Base-by-base conservation (phyloP, 2,329 filamentous ascomycete genomes). In the Sarocladium kiliense region DNA sequence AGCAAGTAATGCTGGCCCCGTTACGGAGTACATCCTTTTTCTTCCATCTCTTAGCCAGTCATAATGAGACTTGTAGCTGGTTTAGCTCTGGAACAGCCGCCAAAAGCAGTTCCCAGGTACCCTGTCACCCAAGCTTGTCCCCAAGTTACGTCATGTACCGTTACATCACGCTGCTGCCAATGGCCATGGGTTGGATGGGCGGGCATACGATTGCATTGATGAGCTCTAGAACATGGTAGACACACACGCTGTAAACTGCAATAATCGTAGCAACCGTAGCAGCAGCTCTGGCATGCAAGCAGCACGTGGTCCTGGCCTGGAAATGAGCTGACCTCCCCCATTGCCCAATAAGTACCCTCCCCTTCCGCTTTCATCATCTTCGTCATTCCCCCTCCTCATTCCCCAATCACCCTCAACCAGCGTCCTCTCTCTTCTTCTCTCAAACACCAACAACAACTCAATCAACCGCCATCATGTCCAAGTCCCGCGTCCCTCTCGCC, bases 401-500 rank as follows among this genome's bases (percentile, higher is more conserved):
- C 18, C n/a, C 19, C 27, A 11, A 11, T 37, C 32, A 41, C 14
- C 12, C n/a, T 10, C n/a, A 36, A 21, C 27, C 19, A 53, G 7
- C 49, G 12, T 53, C 32, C 32, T 26, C 19, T 36, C 49, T 39
- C 27, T 23, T 16, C 26, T 14, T 27, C 50, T 53, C 4, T 3
- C 19, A 32, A 27, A 39, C n/a, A 39, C 50, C 4, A 25, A 36
- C 30, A 25, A 5, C 32, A 25, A 39, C n/a, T 10, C 23, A 39
- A 26, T 14, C 7, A n/a, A 60, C 53, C 51, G 58, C 62, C 60
- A 71, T 50, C 61, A 80, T 79, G 77, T 76, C 75, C 60, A 70
- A 67, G 58, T 77, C 77, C 51, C 73, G 73, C 61, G 62, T 72
- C 41, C 77, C 79, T 62, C 62, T 77, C 61, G 66, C 76, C 63